Percentiles rank a stretch among this genome's conserved stretches.
phyloP scores from a whole-genome alignment of 2,329 filamentous ascomycete species.

The Exophiala phaeomuriformis region DNA sequence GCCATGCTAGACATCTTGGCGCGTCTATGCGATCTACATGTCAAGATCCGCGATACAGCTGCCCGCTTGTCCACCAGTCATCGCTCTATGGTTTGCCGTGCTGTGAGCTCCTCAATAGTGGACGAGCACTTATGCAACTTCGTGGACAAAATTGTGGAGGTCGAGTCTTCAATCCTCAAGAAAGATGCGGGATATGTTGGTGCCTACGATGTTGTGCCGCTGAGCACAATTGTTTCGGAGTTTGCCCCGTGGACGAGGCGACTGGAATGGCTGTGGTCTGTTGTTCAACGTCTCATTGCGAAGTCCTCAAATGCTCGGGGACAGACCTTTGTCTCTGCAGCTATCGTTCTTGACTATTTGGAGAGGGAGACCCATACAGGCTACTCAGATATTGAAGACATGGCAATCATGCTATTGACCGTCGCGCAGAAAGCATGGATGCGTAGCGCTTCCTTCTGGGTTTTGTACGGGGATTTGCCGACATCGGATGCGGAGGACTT shows the following conservation, averaged over 20 bases:
- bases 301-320: slow-evolving; percentile 28
- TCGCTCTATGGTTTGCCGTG: slow-evolving; percentile 74
- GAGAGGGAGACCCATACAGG: slow-evolving; percentile 75
- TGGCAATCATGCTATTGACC: slow-evolving; percentile 63
- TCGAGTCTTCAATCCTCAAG: slow-evolving; percentile 69
- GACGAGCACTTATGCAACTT: slow-evolving; percentile 71
- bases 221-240: slow-evolving; percentile 74
- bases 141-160: slow-evolving; percentile 73
- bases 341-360: slow-evolving; percentile 68
- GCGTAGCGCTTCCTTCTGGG: slow-evolving; percentile 81
- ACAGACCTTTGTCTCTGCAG: slow-evolving; percentile 42
- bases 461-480: slow-evolving; percentile 79
- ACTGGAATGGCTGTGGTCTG: slow-evolving; percentile 77
- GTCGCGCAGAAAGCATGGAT: slow-evolving; percentile 86
- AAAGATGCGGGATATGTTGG: slow-evolving; percentile 75
- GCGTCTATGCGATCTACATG: slow-evolving; percentile 70
- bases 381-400: slow-evolving; percentile 75
- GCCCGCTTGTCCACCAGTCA: slow-evolving; percentile 62
- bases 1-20: slow-evolving; percentile 71
- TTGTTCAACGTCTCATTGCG: slow-evolving; percentile 61
- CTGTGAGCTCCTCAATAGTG: slow-evolving; percentile 70
- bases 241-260: slow-evolving; percentile 81
- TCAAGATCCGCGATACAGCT: slow-evolving; percentile 61
- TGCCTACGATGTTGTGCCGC: slow-evolving; percentile 84
- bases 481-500: slow-evolving; percentile 75